Conservation (phyloP, 192 early-diverging fungal species). For the Coemansia reversa region DNA sequence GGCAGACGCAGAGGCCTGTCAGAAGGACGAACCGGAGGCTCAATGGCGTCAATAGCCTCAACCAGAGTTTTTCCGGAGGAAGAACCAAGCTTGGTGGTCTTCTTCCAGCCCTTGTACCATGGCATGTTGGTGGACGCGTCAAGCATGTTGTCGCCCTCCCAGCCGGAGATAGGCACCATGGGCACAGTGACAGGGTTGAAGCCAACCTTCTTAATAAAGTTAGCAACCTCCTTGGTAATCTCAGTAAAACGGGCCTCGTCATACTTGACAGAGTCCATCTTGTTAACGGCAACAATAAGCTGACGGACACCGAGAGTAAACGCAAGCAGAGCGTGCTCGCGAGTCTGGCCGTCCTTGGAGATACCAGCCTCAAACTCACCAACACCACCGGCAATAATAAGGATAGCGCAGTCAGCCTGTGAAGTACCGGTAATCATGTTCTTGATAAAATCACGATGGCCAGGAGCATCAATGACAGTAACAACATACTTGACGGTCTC, state of each 20-base stretch:
- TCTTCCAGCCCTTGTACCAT: slow-evolving; percentile 97
- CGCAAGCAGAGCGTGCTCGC: slow-evolving; percentile 97
- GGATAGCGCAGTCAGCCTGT: slow-evolving; percentile 96
- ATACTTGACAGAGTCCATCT: slow-evolving; percentile 99
- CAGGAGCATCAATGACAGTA: slow-evolving; percentile 99
- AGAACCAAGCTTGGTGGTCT: slow-evolving; percentile 78
- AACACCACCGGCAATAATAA: slow-evolving; percentile 90
- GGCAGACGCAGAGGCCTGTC: slow-evolving; percentile 97
- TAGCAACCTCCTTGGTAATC: slow-evolving; percentile 93
- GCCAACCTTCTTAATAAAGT: slow-evolving; percentile 97
- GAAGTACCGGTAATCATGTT: slow-evolving; percentile 99
- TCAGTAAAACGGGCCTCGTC: slow-evolving; percentile 92
- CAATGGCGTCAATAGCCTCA: slow-evolving; percentile 92
- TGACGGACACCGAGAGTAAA: slow-evolving; percentile 98
- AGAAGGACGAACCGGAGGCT: slow-evolving; percentile 84
- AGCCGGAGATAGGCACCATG: slow-evolving; percentile 98
- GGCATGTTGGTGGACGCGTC: slow-evolving; percentile 90
- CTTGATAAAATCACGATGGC: slow-evolving; percentile 99
- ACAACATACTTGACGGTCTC: slow-evolving; percentile 96
- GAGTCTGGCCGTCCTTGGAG: slow-evolving; percentile 99
- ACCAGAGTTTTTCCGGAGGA: slow-evolving; percentile 80
- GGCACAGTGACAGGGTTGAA: slow-evolving; percentile 91
- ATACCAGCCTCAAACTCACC: slow-evolving; percentile 97
- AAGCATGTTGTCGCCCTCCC: slow-evolving; percentile 98
- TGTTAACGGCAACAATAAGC: slow-evolving; percentile 99